Evolutionary conservation across 2,329 filamentous ascomycete genomes (phyloP).

Genomic region (Clarireedia sp.): DNA sequence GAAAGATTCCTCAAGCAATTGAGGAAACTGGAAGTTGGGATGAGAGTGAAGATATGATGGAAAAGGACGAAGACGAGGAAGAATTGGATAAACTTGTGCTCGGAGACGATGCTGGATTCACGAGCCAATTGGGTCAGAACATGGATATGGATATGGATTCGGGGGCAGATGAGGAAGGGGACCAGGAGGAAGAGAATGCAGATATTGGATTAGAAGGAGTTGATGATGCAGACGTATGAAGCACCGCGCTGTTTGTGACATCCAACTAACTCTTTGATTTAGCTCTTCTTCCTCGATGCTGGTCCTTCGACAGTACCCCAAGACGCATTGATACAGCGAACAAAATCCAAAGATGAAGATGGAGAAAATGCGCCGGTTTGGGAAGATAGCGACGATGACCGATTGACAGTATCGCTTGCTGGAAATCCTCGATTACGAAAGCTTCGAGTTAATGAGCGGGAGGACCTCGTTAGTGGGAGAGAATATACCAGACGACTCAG

Average conservation of each 20-base stretch:
- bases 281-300: constrained; percentile 34
- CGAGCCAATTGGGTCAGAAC: constrained; percentile 58
- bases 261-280: constrained; percentile 9
- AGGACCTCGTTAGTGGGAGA: constrained; percentile 78
- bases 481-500: constrained; percentile 79
- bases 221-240: constrained; percentile 58
- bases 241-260: not conserved
- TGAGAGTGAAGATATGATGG: constrained; percentile 33
- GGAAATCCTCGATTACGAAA: constrained; percentile 71
- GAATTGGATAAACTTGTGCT: constrained; percentile 85
- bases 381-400: constrained; percentile 95
- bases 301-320: constrained; percentile 23
- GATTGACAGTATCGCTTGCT: constrained; percentile 74
- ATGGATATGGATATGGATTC: constrained; percentile 31
- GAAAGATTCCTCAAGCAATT: constrained; percentile 4
- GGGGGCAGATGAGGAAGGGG: constrained; percentile 18
- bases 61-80: constrained; percentile 76
- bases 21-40: constrained; percentile 20
- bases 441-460: constrained; percentile 68
- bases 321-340: constrained; percentile 17
- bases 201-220: constrained; percentile 53
- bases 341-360: constrained; percentile 29
- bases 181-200: constrained; percentile 36
- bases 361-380: constrained; percentile 55
- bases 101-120: constrained; percentile 77